Evolutionary conservation across 768 basidiomycete species (phyloP).

Genomic region (Lactarius hengduanensis): DNA sequence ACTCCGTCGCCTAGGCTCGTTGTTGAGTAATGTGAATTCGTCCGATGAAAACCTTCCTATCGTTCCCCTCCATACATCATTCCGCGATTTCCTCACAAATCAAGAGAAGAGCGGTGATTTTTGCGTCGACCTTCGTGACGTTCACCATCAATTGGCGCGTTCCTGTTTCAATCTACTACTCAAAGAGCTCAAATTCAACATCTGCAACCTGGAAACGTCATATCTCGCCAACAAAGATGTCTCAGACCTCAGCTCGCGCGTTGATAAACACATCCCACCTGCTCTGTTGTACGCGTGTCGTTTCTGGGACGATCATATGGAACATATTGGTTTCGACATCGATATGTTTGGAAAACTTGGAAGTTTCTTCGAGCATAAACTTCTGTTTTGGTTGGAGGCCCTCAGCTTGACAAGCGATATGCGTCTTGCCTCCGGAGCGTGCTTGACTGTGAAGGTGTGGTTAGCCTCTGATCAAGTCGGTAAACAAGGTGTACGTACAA

Average conservation of each 20-base stretch:
- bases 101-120: not conserved
- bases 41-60: not conserved
- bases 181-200: not conserved
- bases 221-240: not conserved
- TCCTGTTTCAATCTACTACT: not conserved
- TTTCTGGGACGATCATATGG: conserved; percentile 7
- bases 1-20: not conserved
- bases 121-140: not conserved
- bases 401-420: not conserved
- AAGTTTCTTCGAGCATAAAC: not conserved
- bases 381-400: conserved; percentile 9
- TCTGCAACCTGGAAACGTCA: conserved; percentile 3
- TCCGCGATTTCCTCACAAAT: not conserved
- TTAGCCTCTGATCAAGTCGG: not conserved
- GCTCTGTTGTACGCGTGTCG: not conserved
- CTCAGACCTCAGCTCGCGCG: not conserved
- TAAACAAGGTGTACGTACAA: not conserved
- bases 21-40: conserved; percentile 2
- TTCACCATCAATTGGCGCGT: conserved; percentile 1
- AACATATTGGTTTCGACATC: not conserved
- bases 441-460: not conserved
- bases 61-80: not conserved
- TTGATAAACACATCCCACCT: not conserved
- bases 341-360: not conserved
- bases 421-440: not conserved